Percentiles rank a stretch among this genome's conserved stretches.
These are phyloP conservation scores for Pichia gijzeniarum DNA, from an alignment of 805 yeast genomes.

Conservation along the genomic window DNA sequence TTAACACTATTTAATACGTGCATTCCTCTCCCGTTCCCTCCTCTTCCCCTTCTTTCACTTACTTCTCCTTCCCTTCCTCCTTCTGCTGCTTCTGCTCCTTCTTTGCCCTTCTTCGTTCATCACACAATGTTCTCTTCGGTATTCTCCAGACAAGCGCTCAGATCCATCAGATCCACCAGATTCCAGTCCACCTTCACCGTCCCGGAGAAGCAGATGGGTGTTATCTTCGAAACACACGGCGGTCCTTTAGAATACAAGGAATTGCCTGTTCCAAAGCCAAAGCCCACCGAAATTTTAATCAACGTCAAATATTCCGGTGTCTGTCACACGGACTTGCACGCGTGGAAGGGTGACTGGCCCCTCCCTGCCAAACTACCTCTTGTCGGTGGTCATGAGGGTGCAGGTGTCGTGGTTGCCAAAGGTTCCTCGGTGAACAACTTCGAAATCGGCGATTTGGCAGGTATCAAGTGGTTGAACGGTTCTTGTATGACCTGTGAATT, in stretches of 20 bases:
- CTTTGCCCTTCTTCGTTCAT: neutral
- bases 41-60: no score
- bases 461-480: conserved; percentile 65
- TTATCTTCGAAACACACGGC: conserved; percentile 57
- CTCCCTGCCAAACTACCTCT: conserved; percentile 51
- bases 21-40: no score
- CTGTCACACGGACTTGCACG: conserved; percentile 70
- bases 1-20: no score
- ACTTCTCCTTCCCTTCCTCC: no score
- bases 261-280: conserved; percentile 64
- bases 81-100: no score
- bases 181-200: conserved; percentile 29
- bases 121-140: conserved; percentile 18
- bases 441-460: conserved; percentile 60
- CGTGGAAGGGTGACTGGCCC: conserved; percentile 71
- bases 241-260: conserved; percentile 64
- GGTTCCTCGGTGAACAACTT: conserved; percentile 56
- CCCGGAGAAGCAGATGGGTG: conserved; percentile 66
- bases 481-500: conserved; percentile 60
- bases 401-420: conserved; percentile 60
- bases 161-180: conserved; percentile 14
- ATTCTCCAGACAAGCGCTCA: conserved; percentile 16
- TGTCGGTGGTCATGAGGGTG: conserved; percentile 73
- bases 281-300: conserved; percentile 56
- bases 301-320: conserved; percentile 70